phyloP scores from a whole-genome alignment of 345 rosid genomes.

The Draba incana region DNA sequence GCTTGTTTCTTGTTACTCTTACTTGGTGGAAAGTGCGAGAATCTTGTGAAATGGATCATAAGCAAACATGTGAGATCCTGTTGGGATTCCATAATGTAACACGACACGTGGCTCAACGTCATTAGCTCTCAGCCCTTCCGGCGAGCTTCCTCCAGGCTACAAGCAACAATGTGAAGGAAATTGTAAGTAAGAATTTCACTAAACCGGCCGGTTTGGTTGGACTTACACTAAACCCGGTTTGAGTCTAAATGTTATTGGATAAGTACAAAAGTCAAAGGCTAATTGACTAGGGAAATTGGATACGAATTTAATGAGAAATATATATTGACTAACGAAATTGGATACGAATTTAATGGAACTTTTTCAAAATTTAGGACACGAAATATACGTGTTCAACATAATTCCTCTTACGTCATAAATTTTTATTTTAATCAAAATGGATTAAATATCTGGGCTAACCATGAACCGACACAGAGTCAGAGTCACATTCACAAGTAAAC shows the following conservation, averaged over 20 bases:
- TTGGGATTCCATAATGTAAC: constrained; percentile 86
- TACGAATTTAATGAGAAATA: not conserved
- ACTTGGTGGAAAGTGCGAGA: constrained; percentile 80
- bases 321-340: not conserved
- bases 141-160: constrained; percentile 66
- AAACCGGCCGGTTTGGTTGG: constrained; percentile 22
- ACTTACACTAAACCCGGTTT: not conserved
- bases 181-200: not conserved
- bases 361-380: constrained; percentile 21
- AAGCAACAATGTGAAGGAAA: constrained; percentile 9
- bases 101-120: constrained; percentile 79
- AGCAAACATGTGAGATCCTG: constrained; percentile 67
- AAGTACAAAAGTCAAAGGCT: constrained; percentile 25
- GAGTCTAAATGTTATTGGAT: constrained; percentile 5
- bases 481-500: constrained; percentile 28
- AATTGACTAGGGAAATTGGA: constrained; percentile 4
- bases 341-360: constrained; percentile 10
- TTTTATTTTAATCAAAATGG: not conserved
- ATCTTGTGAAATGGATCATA: constrained; percentile 68
- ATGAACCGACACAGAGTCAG: constrained; percentile 31
- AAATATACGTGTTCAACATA: constrained; percentile 27
- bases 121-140: constrained; percentile 61
- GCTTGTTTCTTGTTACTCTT: constrained; percentile 4
- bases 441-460: constrained; percentile 34
- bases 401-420: constrained; percentile 19